Evolutionary conservation across 2,329 filamentous ascomycete species (phyloP).

Genomic region (Paracoccidioides brasiliensis): DNA sequence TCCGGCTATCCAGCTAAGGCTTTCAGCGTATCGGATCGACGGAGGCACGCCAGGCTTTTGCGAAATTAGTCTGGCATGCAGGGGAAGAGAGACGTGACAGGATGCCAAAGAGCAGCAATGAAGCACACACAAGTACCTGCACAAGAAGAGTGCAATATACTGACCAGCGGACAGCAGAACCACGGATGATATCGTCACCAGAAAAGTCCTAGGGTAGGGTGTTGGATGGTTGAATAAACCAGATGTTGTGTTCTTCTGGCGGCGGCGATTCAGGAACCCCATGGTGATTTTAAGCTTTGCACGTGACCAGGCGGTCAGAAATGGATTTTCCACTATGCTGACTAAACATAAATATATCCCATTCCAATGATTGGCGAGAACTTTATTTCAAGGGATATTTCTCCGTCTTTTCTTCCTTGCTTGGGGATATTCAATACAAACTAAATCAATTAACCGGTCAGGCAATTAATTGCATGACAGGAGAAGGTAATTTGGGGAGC

Average conservation of each 20-base stretch:
- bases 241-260: not conserved
- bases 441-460: too few relatives aligned
- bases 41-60: slow-evolving; percentile 3
- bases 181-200: not conserved
- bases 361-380: not conserved
- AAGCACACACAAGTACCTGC: not conserved
- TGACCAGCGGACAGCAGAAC: not conserved
- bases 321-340: not conserved
- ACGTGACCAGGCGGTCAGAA: not conserved
- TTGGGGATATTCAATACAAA: not conserved
- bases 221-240: not conserved
- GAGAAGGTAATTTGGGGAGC: not conserved
- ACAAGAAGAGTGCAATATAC: not conserved
- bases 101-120: not conserved
- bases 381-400: not conserved
- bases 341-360: not conserved
- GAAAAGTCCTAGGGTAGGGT: not conserved
- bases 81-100: not conserved
- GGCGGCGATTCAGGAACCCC: slow-evolving; percentile 3
- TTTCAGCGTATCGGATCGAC: not conserved
- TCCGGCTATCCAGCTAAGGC: not conserved
- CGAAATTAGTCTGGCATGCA: slow-evolving; percentile 1
- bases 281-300: not conserved
- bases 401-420: not conserved
- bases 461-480: not conserved